Evolutionary conservation across 768 basidiomycete genomes (phyloP).

Genomic region (Mycena olivaceomarginata): DNA sequence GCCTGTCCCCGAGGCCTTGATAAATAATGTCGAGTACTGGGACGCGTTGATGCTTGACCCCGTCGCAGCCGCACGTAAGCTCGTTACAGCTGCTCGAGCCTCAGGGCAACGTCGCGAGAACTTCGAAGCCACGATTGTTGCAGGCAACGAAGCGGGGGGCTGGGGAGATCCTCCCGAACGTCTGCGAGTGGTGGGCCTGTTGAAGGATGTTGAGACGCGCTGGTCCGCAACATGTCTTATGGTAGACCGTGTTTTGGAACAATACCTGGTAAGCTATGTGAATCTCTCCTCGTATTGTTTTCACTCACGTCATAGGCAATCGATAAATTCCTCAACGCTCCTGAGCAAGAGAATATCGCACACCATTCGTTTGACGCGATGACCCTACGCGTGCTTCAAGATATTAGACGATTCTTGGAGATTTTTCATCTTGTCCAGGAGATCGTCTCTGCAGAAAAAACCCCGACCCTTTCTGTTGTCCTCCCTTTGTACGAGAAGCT

Average conservation of each 20-base stretch:
- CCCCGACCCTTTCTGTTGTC: slow-evolving; percentile 50
- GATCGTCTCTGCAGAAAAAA: too few relatives aligned
- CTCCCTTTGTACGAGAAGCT: too few relatives aligned
- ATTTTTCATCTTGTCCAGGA: slow-evolving; percentile 49
- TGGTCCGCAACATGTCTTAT: slow-evolving; percentile 52
- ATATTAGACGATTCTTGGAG: too few relatives aligned
- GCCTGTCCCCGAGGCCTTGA: not conserved
- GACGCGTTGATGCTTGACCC: not conserved
- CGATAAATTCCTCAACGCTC: slow-evolving; percentile 41
- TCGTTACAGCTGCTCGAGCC: slow-evolving; percentile 38
- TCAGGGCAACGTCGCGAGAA: slow-evolving; percentile 49
- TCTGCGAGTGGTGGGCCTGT: slow-evolving; percentile 42
- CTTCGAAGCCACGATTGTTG: slow-evolving; percentile 58
- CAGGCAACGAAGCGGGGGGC: slow-evolving; percentile 32
- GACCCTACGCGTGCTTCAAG: too few relatives aligned
- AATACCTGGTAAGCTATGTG: slow-evolving; percentile 7
- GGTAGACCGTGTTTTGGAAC: slow-evolving; percentile 51
- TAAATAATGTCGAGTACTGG: slow-evolving; percentile 11
- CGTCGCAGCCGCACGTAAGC: slow-evolving; percentile 59
- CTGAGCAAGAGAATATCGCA: too few relatives aligned
- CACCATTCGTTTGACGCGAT: too few relatives aligned
- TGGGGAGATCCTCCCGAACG: slow-evolving; percentile 31
- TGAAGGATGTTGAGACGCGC: slow-evolving; percentile 52
- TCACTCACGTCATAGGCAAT: slow-evolving; percentile 27
- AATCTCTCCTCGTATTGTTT: slow-evolving; percentile 22